A percentile compares a stretch with the other conserved stretches of the same genome.
Conservation (phyloP, 1,284 basidiomycete genomes). For the Leucocoprinus gongylophorus region DNA sequence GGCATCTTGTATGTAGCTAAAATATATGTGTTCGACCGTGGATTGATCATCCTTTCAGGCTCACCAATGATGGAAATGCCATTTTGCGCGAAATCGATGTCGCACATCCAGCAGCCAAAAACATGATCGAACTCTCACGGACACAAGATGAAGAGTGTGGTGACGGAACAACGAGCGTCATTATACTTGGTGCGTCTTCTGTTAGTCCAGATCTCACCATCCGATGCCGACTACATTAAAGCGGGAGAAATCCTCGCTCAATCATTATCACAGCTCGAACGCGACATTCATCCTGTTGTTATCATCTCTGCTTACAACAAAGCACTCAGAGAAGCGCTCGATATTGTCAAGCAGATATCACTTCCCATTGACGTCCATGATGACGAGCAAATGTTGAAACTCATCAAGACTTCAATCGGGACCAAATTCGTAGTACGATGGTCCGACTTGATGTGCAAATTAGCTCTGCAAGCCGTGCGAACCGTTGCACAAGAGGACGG, state of each 20-base stretch:
- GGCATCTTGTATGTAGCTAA: slow-evolving; percentile 73
- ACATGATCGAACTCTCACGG: slow-evolving; percentile 97
- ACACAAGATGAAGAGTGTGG: slow-evolving; percentile 99
- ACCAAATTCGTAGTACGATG: slow-evolving; percentile 97
- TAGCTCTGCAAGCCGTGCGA: slow-evolving; percentile 89
- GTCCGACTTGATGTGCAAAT: slow-evolving; percentile 96
- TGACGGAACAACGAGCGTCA: slow-evolving; percentile 96
- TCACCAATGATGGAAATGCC: slow-evolving; percentile 98
- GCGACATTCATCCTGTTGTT: slow-evolving; percentile 97
- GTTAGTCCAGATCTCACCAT: slow-evolving; percentile 3
- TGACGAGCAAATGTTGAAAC: slow-evolving; percentile 89
- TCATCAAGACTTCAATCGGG: slow-evolving; percentile 99
- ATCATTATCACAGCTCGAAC: slow-evolving; percentile 86
- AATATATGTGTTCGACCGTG: background rate
- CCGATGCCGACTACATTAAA: slow-evolving; percentile 24
- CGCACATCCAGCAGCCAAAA: slow-evolving; percentile 96
- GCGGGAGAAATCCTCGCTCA: slow-evolving; percentile 99
- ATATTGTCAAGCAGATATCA: slow-evolving; percentile 83
- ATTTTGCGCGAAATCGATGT: slow-evolving; percentile 98
- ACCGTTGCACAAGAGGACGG: slow-evolving; percentile 67
- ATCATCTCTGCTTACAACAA: slow-evolving; percentile 98
- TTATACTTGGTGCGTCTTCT: slow-evolving; percentile 75
- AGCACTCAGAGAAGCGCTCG: slow-evolving; percentile 86
- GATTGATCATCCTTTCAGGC: slow-evolving; percentile 34
- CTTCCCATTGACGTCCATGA: slow-evolving; percentile 84